A percentile compares a stretch with the other conserved stretches of the same genome.
phyloP scores from a whole-genome alignment of 768 basidiomycete genomes.

The Butyriboletus loyo region DNA sequence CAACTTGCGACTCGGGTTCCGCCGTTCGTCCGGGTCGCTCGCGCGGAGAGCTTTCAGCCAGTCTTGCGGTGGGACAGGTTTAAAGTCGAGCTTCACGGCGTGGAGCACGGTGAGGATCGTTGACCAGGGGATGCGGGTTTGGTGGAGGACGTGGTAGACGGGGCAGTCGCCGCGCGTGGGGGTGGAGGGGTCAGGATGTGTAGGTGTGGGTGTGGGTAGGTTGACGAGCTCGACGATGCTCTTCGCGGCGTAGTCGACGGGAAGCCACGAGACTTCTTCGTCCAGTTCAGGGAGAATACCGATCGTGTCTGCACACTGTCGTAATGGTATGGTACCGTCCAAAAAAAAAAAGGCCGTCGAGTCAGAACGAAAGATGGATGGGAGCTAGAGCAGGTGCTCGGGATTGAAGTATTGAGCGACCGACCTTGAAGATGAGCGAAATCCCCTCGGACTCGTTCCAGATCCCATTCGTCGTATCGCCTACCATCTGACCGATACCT shows the following conservation, averaged over 20 bases:
- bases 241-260: slow-evolving; percentile 49
- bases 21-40: slow-evolving; percentile 21
- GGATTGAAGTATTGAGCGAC: no score
- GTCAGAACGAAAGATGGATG: neutral
- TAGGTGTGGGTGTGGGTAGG: neutral
- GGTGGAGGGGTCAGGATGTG: no score
- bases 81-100: slow-evolving; percentile 33
- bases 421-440: slow-evolving; percentile 31
- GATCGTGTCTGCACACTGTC: slow-evolving; percentile 40
- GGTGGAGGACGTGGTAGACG: slow-evolving; percentile 24
- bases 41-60: slow-evolving; percentile 24
- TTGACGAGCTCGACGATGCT: slow-evolving; percentile 45
- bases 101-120: slow-evolving; percentile 39
- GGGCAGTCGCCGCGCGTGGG: slow-evolving; percentile 8
- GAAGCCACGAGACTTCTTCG: slow-evolving; percentile 44
- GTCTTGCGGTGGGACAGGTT: slow-evolving; percentile 14
- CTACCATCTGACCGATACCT: slow-evolving; percentile 56
- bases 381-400: no score
- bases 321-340: neutral
- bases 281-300: slow-evolving; percentile 33
- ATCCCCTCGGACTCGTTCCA: slow-evolving; percentile 52
- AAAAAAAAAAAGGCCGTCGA: no score
- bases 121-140: slow-evolving; percentile 31
- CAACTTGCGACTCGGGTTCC: slow-evolving; percentile 25
- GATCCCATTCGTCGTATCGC: slow-evolving; percentile 45